Evolutionary conservation across 2,329 filamentous ascomycete species (phyloP).

Genomic region (Malbranchea zuffiana): DNA sequence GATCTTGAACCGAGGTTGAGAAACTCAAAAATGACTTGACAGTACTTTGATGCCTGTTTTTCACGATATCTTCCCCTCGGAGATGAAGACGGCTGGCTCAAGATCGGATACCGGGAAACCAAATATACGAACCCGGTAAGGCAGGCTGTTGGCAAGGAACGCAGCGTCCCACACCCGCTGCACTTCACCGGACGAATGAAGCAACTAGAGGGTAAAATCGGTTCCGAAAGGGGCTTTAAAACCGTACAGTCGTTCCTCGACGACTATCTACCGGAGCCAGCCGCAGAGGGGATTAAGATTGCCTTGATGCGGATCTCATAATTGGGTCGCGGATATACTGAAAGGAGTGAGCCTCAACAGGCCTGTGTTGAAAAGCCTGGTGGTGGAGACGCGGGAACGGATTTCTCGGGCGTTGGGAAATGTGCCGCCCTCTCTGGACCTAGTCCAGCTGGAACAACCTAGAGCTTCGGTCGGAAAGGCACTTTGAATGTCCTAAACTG

Average conservation of each 20-base stretch:
- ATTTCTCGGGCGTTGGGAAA: constrained; percentile 15
- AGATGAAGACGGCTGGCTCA: constrained; percentile 36
- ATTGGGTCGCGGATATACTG: constrained; percentile 44
- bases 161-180: constrained; percentile 36
- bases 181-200: no score
- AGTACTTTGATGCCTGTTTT: no score
- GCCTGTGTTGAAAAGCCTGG: constrained; percentile 18
- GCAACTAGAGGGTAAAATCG: constrained; percentile 31
- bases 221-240: constrained; percentile 9
- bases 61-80: no score
- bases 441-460: no score
- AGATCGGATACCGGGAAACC: constrained; percentile 42
- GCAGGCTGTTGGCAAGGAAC: constrained; percentile 28
- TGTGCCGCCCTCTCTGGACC: no score
- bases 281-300: constrained; percentile 26
- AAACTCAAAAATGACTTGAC: no score
- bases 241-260: constrained; percentile 28
- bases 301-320: constrained; percentile 42
- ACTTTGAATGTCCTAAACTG: no score
- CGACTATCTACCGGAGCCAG: constrained; percentile 37
- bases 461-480: no score
- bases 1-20: no score
- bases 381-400: constrained; percentile 20
- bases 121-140: constrained; percentile 40
- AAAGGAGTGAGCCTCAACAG: constrained; percentile 27